phyloP scores from a whole-genome alignment of 2,329 filamentous ascomycete species.

The Knufia petricola region DNA sequence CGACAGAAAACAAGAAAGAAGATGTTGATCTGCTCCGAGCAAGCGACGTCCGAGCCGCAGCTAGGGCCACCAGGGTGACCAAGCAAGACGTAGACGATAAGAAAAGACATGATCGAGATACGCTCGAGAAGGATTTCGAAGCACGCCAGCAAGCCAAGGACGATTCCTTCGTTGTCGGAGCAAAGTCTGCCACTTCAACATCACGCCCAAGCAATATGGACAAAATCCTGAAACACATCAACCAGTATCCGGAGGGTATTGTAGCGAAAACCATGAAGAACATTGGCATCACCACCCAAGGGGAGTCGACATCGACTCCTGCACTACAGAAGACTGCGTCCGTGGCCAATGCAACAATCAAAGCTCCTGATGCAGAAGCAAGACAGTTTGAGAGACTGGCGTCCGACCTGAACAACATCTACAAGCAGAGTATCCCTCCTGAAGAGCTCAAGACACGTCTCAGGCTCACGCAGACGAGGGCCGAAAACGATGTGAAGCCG shows the following conservation, averaged over 20 bases:
- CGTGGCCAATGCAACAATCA: neutral
- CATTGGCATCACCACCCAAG: slow-evolving; percentile 12
- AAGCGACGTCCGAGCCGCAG: slow-evolving; percentile 29
- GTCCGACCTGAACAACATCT: slow-evolving; percentile 20
- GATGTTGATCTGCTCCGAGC: slow-evolving; percentile 29
- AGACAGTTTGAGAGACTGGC: slow-evolving; percentile 1
- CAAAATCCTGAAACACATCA: slow-evolving; percentile 18
- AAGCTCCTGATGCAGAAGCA: neutral
- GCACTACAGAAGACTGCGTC: neutral
- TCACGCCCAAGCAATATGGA: slow-evolving; percentile 7
- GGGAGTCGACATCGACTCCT: neutral
- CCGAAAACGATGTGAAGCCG: neutral
- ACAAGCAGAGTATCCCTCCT: slow-evolving; percentile 15
- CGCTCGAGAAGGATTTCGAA: slow-evolving; percentile 22
- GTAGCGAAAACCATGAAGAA: slow-evolving; percentile 20
- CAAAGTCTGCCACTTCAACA: neutral
- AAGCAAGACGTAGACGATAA: slow-evolving; percentile 19
- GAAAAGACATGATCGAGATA: slow-evolving; percentile 16
- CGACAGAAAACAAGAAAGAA: slow-evolving; percentile 13
- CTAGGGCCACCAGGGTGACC: slow-evolving; percentile 19
- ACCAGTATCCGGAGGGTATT: slow-evolving; percentile 20
- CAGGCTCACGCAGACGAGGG: neutral
- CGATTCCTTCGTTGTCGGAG: slow-evolving; percentile 3
- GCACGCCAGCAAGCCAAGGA: slow-evolving; percentile 13
- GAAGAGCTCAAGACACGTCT: neutral